Percentiles rank a stretch among this genome's conserved stretches.
Evolutionary conservation across 192 early-diverging fungal genomes (phyloP).

Genomic region (Thamnidium elegans): DNA sequence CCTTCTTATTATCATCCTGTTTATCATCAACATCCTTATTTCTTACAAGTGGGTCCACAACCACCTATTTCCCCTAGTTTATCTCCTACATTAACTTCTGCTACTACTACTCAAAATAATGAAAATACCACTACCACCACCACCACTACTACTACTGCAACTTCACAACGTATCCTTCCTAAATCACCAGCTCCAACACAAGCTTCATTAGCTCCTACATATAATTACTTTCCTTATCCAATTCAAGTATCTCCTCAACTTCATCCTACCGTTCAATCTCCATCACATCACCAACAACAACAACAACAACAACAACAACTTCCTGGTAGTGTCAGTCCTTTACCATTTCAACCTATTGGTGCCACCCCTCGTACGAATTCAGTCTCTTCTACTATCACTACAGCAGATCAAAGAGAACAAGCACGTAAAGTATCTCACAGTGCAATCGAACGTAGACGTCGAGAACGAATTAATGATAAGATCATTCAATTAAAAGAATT

Average conservation of each 20-base stretch:
- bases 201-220: constrained; percentile 2
- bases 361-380: neutral
- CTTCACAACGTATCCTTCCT: constrained; percentile 4
- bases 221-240: constrained; percentile 10
- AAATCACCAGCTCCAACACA: neutral
- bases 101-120: neutral
- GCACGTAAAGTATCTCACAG: constrained; percentile 81
- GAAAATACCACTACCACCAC: neutral
- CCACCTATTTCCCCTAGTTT: constrained; percentile 13
- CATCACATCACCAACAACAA: neutral
- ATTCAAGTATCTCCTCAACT: constrained; percentile 17
- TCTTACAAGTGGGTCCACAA: constrained; percentile 8
- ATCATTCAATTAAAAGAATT: constrained; percentile 72
- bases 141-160: neutral
- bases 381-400: neutral
- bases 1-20: constrained; percentile 25
- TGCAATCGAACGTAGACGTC: constrained; percentile 77
- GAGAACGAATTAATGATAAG: constrained; percentile 83
- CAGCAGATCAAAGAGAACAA: constrained; percentile 58
- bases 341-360: neutral
- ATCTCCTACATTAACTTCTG: constrained; percentile 9
- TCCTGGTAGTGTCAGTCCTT: neutral
- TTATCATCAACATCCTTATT: constrained; percentile 18
- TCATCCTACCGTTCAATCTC: constrained; percentile 7
- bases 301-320: neutral